These are phyloP conservation scores for Amanita polypyramis DNA, from an alignment of 768 basidiomycete genomes.

Conservation along the genomic window DNA sequence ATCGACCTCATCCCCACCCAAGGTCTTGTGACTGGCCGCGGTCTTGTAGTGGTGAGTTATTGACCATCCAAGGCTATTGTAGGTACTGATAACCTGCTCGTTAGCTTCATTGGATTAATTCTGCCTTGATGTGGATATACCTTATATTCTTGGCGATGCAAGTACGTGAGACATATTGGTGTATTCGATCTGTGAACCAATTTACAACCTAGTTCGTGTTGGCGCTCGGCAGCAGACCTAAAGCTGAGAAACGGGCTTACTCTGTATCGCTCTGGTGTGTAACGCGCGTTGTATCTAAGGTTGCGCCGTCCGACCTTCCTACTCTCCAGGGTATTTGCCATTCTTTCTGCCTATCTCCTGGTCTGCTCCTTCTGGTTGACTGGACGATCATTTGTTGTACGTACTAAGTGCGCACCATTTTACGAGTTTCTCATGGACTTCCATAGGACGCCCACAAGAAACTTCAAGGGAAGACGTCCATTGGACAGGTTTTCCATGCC, in stretches of 20 bases:
- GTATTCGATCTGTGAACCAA: not conserved
- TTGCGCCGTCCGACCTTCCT: not conserved
- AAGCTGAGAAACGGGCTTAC: conserved; percentile 75
- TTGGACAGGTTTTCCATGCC: conserved; percentile 36
- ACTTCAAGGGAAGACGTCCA: conserved; percentile 34
- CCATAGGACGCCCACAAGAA: conserved; percentile 40
- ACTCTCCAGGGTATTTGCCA: conserved; percentile 65
- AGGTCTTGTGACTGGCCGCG: conserved; percentile 20
- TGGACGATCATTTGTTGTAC: conserved; percentile 62
- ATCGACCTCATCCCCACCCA: conserved; percentile 69
- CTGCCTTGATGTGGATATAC: conserved; percentile 81
- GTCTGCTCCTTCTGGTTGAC: conserved; percentile 84
- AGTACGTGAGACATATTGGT: not conserved
- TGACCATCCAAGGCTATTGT: conserved; percentile 62
- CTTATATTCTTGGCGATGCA: conserved; percentile 75
- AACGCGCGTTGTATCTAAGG: not conserved
- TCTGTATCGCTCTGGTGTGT: conserved; percentile 58
- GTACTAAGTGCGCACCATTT: conserved; percentile 11
- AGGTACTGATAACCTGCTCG: conserved; percentile 18
- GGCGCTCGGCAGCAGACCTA: conserved; percentile 71
- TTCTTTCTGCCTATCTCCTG: conserved; percentile 76
- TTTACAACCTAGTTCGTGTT: conserved; percentile 29
- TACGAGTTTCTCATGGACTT: not conserved
- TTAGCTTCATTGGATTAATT: conserved; percentile 64
- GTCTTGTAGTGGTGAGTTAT: conserved; percentile 27